These are phyloP conservation scores for Paecilomyces dactylethromorphus DNA, from an alignment of 2,329 filamentous ascomycete species.

Conservation along the genomic window DNA sequence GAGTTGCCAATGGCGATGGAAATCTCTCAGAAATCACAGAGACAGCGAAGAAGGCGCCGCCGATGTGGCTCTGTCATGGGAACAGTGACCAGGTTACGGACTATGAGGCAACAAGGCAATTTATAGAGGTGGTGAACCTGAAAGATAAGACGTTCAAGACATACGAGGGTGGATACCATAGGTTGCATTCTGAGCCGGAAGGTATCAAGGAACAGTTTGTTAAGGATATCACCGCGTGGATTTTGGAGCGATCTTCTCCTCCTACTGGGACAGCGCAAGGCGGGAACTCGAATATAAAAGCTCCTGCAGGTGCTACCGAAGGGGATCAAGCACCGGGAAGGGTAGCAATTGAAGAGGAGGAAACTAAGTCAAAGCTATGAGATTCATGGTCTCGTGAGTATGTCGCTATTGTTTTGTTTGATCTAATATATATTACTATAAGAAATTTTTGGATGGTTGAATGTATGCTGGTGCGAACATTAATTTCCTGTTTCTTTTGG, in stretches of 20 bases:
- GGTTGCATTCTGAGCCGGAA: conserved; percentile 35
- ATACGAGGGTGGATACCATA: conserved; percentile 76
- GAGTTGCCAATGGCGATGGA: conserved; percentile 5
- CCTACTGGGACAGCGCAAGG: not conserved
- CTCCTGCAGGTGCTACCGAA: not conserved
- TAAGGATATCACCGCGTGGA: conserved; percentile 60
- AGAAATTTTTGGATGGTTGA: not conserved
- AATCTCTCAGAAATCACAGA: not conserved
- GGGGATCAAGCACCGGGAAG: not conserved
- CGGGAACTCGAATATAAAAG: not conserved
- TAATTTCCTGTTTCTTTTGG: too few species aligned
- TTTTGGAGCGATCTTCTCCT: conserved; percentile 35
- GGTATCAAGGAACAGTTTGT: conserved; percentile 31
- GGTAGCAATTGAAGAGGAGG: not conserved
- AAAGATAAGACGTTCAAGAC: conserved; percentile 64
- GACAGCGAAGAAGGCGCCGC: conserved; percentile 42
- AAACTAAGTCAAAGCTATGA: not conserved
- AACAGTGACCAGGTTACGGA: conserved; percentile 65
- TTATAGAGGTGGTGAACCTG: conserved; percentile 52
- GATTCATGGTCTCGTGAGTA: not conserved
- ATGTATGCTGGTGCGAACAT: too few species aligned
- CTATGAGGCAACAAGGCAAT: conserved; percentile 58
- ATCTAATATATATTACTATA: not conserved
- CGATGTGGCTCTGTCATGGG: conserved; percentile 70
- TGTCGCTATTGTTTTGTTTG: not conserved